These are phyloP conservation scores for Xylaria sp. DNA, from an alignment of 2,329 filamentous ascomycete species.

Conservation along the genomic window DNA sequence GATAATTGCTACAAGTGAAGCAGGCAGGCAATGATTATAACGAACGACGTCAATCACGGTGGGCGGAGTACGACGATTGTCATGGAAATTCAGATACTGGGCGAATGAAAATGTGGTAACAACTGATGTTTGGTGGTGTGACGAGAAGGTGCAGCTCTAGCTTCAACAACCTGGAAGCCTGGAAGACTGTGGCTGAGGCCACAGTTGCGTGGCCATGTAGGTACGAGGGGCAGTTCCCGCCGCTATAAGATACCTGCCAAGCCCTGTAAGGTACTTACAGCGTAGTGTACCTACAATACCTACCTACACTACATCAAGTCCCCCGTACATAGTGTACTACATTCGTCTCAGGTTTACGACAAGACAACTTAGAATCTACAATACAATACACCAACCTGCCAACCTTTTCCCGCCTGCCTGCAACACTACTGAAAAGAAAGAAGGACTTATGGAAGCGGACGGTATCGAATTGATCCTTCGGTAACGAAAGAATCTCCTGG, in stretches of 20 bases:
- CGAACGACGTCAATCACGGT: slow-evolving; percentile 29
- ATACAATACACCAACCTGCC: too few relatives aligned
- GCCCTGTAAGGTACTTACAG: not conserved
- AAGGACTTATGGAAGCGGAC: slow-evolving; percentile 11
- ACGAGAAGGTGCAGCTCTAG: slow-evolving; percentile 19
- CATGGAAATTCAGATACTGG: not conserved
- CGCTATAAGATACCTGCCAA: too few relatives aligned
- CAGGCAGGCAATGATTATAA: slow-evolving; percentile 17
- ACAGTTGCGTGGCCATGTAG: slow-evolving; percentile 32
- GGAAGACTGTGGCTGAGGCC: slow-evolving; percentile 22
- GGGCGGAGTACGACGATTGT: slow-evolving; percentile 28
- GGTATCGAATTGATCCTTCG: not conserved
- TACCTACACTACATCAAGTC: too few relatives aligned
- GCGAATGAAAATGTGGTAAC: slow-evolving; percentile 12
- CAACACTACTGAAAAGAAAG: not conserved
- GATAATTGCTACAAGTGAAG: slow-evolving; percentile 17
- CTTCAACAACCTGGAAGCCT: slow-evolving; percentile 8
- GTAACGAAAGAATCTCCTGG: slow-evolving; percentile 7
- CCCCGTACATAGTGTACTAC: too few relatives aligned
- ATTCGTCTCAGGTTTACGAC: not conserved
- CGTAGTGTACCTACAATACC: too few relatives aligned
- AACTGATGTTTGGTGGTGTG: slow-evolving; percentile 28
- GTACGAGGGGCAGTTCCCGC: not conserved
- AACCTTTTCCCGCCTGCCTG: not conserved
- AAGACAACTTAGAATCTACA: not conserved